Conservation (phyloP, 345 rosid species). For the Brassica nigra region DNA sequence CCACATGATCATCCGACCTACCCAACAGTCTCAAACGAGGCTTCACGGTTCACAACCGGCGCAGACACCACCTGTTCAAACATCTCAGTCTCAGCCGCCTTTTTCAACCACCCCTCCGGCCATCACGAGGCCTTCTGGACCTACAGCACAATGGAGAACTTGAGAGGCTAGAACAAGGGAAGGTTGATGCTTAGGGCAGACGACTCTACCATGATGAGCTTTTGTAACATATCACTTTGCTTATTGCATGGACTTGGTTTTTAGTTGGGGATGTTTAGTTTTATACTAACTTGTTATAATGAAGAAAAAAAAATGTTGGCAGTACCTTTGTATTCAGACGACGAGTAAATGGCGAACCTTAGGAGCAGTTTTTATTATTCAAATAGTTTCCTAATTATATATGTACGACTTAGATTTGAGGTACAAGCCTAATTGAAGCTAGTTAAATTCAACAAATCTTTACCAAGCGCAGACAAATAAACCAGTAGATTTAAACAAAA, state of each 20-base stretch:
- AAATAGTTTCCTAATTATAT: not conserved
- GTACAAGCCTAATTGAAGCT: not conserved
- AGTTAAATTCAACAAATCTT: not conserved
- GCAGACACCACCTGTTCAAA: slow-evolving; percentile 24
- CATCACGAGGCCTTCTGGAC: slow-evolving; percentile 22
- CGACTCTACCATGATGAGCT: not conserved
- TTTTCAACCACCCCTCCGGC: slow-evolving; percentile 18
- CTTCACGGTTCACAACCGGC: slow-evolving; percentile 36
- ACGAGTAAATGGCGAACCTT: not conserved
- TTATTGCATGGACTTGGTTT: not conserved
- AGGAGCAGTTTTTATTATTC: not conserved
- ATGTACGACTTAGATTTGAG: not conserved
- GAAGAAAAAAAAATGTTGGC: not conserved
- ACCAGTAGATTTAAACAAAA: not conserved
- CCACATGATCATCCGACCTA: slow-evolving; percentile 67
- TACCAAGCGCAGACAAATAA: not conserved
- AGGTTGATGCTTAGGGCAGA: slow-evolving; percentile 17
- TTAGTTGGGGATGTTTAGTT: slow-evolving; percentile 81
- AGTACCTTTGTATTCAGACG: not conserved
- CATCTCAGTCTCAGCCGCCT: slow-evolving; percentile 29
- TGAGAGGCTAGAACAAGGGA: slow-evolving; percentile 22
- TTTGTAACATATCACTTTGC: not conserved
- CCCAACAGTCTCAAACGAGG: slow-evolving; percentile 49
- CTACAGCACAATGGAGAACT: slow-evolving; percentile 14
- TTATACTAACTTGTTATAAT: slow-evolving; percentile 60